Evolutionary conservation across 345 rosid species (phyloP), one percentile per base, ranked within the genome.

Genomic region (Eutrema yunnanense): DNA sequence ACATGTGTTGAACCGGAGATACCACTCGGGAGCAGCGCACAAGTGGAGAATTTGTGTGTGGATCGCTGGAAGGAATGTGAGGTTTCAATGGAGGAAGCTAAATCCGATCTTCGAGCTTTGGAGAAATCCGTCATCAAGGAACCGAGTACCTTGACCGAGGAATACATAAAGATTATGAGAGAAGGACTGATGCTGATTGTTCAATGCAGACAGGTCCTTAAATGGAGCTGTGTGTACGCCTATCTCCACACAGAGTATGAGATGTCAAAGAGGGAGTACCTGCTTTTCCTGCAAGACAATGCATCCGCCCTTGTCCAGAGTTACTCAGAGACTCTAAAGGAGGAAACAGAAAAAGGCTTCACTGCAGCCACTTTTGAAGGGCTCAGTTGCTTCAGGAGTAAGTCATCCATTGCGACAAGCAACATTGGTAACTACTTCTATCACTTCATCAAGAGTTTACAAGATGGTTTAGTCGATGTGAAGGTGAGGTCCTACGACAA

Each of bases 181-280:
- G 58, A 65, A 65, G 66, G 58, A 4, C 6, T 64, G 42, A 65
- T 65, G 71, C 52, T 73, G 43, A 9, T 65, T 47, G 65, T 73
- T 19, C 72, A 73, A 33, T 73, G 65, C 43, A 65, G 58, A 10
- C 72, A 56, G 6, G 37, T 73, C 4, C 43, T 73, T 5, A 73
- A 73, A 12, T 65, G 77, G 77, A 73, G 8, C n/a, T 73, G 58
- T 12, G 77, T 47, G 30, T 73, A 73, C 13, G 77, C 48, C 9
- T 12, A 37, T 50, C 6, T 56, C 43, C 42, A 36, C 65, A 11
- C 49, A 8, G 51, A 38, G 41, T 11, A 29, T 19, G 65, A 73
- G 42, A 33, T 0, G 22, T 29, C 77, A 3, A 73, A 73, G 47
- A 57, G 30, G 10, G 65, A 34, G 73, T 46, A 69, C 47, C 19